phyloP scores from a whole-genome alignment of 176 grass and related monocot genomes.

The Eremochloa ophiuroides region DNA sequence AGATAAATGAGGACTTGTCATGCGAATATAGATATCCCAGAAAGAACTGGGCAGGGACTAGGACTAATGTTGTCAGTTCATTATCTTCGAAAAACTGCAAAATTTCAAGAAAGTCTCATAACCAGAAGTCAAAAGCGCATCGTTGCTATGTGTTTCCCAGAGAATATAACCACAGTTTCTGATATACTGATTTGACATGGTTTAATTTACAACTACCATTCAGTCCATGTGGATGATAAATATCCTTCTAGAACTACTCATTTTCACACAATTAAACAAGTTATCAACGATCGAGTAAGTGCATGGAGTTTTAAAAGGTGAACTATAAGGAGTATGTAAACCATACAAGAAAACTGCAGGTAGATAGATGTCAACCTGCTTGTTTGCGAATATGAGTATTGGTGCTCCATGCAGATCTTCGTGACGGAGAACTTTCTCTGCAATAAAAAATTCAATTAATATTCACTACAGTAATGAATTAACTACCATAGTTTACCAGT shows the following conservation, averaged over 20 bases:
- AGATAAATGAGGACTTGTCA: not conserved
- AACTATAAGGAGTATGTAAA: not conserved
- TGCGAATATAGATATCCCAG: not conserved
- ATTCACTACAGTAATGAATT: not conserved
- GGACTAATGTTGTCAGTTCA: not conserved
- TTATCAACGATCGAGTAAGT: not conserved
- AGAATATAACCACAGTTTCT: not conserved
- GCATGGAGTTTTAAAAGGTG: not conserved
- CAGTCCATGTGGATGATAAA: not conserved
- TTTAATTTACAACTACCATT: not conserved
- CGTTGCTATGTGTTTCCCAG: not conserved
- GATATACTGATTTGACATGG: not conserved
- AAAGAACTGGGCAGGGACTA: not conserved
- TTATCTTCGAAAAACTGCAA: not conserved
- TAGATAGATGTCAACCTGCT: slow-evolving; percentile 59
- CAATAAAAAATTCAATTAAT: not conserved
- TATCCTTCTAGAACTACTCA: not conserved
- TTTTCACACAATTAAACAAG: not conserved
- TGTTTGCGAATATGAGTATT: slow-evolving; percentile 89
- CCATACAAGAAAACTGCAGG: not conserved
- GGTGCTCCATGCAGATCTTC: slow-evolving; percentile 79
- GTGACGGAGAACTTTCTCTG: slow-evolving; percentile 93
- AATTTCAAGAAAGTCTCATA: not conserved
- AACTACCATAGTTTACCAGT: slow-evolving; percentile 3
- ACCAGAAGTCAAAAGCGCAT: not conserved